Percentiles rank a stretch among this genome's conserved stretches.
Evolutionary conservation across 2,329 filamentous ascomycete species (phyloP).

Genomic region (Canariomyces notabilis): DNA sequence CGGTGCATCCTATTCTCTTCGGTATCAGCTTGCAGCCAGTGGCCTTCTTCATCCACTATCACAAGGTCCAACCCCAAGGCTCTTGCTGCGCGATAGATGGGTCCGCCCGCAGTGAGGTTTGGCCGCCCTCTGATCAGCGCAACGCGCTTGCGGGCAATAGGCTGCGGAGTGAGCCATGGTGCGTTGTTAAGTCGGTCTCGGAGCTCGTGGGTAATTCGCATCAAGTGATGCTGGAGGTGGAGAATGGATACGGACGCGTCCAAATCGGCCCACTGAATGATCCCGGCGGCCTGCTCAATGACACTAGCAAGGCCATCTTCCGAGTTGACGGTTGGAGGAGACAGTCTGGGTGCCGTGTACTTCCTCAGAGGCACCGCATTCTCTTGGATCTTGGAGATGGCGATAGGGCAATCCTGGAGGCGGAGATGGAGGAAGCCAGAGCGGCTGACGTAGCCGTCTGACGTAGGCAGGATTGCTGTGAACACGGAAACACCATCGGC

Average conservation of each 20-base stretch:
- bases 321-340: not conserved
- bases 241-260: conserved; percentile 13
- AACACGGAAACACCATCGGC: conserved; percentile 17
- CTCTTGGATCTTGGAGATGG: conserved; percentile 15
- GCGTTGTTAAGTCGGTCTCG: conserved; percentile 18
- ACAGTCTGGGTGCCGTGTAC: conserved; percentile 7
- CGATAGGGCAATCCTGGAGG: conserved; percentile 21
- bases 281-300: conserved; percentile 17
- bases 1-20: conserved; percentile 19
- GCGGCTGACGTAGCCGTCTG: conserved; percentile 18
- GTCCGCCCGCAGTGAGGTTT: conserved; percentile 20
- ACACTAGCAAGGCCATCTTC: conserved; percentile 10
- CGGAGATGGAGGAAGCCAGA: conserved; percentile 21
- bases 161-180: conserved; percentile 15
- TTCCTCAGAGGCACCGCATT: conserved; percentile 6
- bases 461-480: conserved; percentile 18
- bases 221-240: conserved; percentile 15
- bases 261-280: conserved; percentile 22
- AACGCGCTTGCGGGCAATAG: conserved; percentile 16
- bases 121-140: conserved; percentile 23
- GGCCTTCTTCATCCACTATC: conserved; percentile 22
- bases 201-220: conserved; percentile 17
- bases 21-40: conserved; percentile 23
- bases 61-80: conserved; percentile 22
- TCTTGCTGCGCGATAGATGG: conserved; percentile 20